phyloP scores from a whole-genome alignment of 495 filamentous ascomycete genomes.

The Tuber brumale region DNA sequence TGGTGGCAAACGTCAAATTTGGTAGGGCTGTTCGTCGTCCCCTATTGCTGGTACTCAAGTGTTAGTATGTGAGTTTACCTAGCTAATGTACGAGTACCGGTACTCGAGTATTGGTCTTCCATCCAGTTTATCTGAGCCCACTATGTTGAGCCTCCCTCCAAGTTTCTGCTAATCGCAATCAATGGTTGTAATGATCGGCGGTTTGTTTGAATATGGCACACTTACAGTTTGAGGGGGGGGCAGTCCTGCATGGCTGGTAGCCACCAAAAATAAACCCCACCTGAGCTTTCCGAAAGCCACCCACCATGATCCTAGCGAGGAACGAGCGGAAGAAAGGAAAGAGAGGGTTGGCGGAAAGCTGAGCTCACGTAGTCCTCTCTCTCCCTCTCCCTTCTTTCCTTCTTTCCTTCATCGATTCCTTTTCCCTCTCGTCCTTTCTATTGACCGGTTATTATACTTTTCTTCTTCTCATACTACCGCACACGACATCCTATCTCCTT shows the following conservation, averaged over 20 bases:
- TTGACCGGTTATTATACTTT: background rate
- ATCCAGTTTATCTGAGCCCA: background rate
- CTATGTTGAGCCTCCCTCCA: background rate
- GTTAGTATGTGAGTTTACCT: background rate
- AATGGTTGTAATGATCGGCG: background rate
- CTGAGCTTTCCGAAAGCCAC: conserved; percentile 1
- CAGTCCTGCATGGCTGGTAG: background rate
- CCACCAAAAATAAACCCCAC: background rate
- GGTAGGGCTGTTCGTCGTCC: no score
- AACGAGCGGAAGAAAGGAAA: background rate
- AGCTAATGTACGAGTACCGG: background rate
- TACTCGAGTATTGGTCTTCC: background rate
- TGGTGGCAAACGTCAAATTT: no score
- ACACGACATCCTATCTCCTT: background rate
- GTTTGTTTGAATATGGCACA: background rate
- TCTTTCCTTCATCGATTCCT: background rate
- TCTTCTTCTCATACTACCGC: background rate
- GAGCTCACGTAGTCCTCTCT: background rate
- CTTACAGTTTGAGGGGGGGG: background rate
- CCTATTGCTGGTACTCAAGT: no score
- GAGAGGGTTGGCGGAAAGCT: background rate
- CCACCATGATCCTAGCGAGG: background rate
- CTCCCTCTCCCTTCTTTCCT: background rate
- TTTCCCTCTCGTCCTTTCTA: background rate
- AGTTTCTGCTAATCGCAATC: background rate